Percentiles rank a stretch among this genome's conserved stretches.
Conservation (phyloP, 176 grass and related monocot genomes). For the Aegilops sharonensis region DNA sequence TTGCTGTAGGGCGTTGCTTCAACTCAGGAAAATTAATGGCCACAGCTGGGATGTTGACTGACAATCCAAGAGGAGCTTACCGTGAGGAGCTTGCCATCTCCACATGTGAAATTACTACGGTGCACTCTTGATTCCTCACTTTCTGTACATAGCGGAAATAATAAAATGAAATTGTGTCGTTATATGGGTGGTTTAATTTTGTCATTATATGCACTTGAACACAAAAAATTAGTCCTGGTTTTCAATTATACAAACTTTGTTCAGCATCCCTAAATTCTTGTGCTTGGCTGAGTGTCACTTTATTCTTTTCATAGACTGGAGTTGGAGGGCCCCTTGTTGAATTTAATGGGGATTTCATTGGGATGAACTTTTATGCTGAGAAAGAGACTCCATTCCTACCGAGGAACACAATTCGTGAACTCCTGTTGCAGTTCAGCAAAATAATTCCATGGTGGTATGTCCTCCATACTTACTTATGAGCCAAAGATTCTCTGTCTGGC, state of each 20-base stretch:
- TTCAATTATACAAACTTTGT: background rate
- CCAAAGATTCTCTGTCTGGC: background rate
- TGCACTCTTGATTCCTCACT: background rate
- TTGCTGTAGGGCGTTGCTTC: background rate
- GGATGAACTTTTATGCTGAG: background rate
- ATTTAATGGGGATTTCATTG: background rate
- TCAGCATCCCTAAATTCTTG: background rate
- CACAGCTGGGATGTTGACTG: background rate
- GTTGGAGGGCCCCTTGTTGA: background rate
- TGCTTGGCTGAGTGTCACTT: background rate
- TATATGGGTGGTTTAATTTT: background rate
- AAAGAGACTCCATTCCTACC: background rate
- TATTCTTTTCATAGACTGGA: constrained; percentile 12
- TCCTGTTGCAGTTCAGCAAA: background rate
- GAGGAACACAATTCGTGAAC: background rate
- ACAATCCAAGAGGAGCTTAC: background rate
- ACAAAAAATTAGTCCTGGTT: background rate
- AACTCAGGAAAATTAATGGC: background rate
- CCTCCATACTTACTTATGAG: background rate
- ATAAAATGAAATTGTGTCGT: background rate
- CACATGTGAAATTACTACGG: background rate
- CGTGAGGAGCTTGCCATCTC: background rate
- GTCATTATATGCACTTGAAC: background rate
- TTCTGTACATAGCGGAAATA: background rate
- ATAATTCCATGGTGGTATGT: background rate